phyloP scores from a whole-genome alignment of 2,329 filamentous ascomycete species.

The Pseudopyrenochaeta lycopersici region DNA sequence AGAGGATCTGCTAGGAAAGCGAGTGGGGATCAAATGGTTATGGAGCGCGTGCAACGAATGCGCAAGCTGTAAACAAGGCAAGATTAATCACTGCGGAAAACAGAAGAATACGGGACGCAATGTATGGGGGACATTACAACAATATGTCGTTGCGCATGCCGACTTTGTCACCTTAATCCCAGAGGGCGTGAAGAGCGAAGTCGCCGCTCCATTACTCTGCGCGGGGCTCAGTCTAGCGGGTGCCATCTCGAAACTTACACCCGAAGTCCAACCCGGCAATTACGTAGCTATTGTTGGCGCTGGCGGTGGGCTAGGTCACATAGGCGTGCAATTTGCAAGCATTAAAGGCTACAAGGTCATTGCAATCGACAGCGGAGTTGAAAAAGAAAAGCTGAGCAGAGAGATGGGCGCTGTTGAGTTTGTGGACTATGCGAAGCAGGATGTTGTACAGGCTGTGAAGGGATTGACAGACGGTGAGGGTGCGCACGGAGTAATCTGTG shows the following conservation, averaged over 20 bases:
- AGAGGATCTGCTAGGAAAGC: constrained; percentile 37
- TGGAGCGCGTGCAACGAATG: constrained; percentile 54
- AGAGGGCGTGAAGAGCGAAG: constrained; percentile 47
- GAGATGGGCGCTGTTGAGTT: constrained; percentile 76
- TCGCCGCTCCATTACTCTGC: constrained; percentile 48
- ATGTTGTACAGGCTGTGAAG: constrained; percentile 52
- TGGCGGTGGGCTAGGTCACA: constrained; percentile 79
- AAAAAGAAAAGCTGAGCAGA: constrained; percentile 75
- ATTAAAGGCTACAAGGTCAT: constrained; percentile 87
- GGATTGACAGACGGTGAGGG: constrained; percentile 54
- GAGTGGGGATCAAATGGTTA: constrained; percentile 58
- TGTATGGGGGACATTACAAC: constrained; percentile 48
- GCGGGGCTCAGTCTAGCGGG: constrained; percentile 71
- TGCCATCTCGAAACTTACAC: constrained; percentile 84
- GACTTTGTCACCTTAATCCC: constrained; percentile 45
- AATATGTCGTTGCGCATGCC: constrained; percentile 45
- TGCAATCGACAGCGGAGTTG: constrained; percentile 83
- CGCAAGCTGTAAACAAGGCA: constrained; percentile 44
- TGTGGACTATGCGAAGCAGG: constrained; percentile 76
- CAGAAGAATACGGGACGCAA: constrained; percentile 55
- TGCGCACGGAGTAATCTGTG: constrained; percentile 58
- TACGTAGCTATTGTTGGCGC: constrained; percentile 85
- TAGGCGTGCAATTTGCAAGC: constrained; percentile 81
- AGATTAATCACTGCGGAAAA: constrained; percentile 53
- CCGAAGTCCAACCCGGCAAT: constrained; percentile 75